phyloP scores from a whole-genome alignment of 805 yeast species.

The Cyberlindnera euphorbiae region DNA sequence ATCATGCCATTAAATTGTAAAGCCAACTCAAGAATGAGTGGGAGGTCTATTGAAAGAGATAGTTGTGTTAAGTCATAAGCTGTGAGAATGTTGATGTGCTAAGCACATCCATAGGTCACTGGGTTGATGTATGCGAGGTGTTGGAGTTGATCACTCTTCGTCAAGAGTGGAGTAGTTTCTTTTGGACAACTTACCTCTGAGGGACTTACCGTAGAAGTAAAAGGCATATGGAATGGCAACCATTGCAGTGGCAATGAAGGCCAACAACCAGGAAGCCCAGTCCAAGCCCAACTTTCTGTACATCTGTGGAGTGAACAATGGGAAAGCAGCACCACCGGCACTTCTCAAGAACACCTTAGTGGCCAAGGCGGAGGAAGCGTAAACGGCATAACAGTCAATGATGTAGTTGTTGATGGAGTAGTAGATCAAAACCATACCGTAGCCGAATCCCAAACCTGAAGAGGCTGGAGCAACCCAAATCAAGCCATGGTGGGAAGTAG shows the following conservation, averaged over 20 bases:
- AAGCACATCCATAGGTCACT: too few species aligned
- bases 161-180: conserved; percentile 46
- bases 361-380: conserved; percentile 77
- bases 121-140: too few species aligned
- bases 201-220: conserved; percentile 57
- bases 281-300: conserved; percentile 66
- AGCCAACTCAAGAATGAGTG: too few species aligned
- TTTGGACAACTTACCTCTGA: conserved; percentile 63
- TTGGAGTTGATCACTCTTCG: neutral
- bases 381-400: conserved; percentile 82
- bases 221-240: conserved; percentile 66
- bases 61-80: neutral
- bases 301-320: conserved; percentile 78
- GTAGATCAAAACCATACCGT: conserved; percentile 71
- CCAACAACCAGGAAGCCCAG: conserved; percentile 79
- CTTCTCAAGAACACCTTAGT: conserved; percentile 77
- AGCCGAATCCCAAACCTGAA: conserved; percentile 77
- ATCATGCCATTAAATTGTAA: too few species aligned
- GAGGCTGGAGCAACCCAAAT: conserved; percentile 80
- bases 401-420: conserved; percentile 78
- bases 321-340: conserved; percentile 86
- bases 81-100: neutral
- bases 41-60: too few species aligned
- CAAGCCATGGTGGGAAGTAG: conserved; percentile 63
- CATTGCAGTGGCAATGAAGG: conserved; percentile 76